Evolutionary conservation across 148 eudicot species (phyloP), one percentile per base, ranked within the genome.

Genomic region (Heliosperma pusillum): DNA sequence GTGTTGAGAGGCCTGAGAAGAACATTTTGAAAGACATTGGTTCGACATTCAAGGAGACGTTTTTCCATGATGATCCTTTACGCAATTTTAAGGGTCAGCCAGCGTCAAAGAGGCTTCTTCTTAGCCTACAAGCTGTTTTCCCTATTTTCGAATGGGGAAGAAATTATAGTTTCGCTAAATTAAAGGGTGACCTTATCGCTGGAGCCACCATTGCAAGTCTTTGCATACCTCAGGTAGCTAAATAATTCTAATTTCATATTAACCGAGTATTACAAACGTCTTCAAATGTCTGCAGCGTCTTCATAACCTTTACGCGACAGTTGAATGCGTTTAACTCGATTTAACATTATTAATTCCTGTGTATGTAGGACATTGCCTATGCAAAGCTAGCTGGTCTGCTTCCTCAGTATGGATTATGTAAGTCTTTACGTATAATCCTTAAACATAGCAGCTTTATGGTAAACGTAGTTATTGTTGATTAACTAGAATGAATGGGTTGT

Each of bases 201-300:
- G 98, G 98, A n/a, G 80, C 84, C 22, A 93, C 98, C 78, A 93
- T 93, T 72, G 98, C 97, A 0, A 89, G 95, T 78, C 98, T 93
- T 24, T 85, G 89, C 52, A 89, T 93, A 61, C 98, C 98, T 55
- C 98, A 93, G 95, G 97, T 93, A 80, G 70, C 9, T 22, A 13
- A 1, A 8, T 20, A 11, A 7, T 2, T n/a, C n/a, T n/a, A n/a
- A n/a, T n/a, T n/a, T n/a, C n/a, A n/a, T n/a, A n/a, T n/a, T n/a
- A n/a, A n/a, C n/a, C n/a, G n/a, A n/a, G n/a, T n/a, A n/a, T n/a
- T n/a, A n/a, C n/a, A n/a, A n/a, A n/a, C n/a, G n/a, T n/a, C n/a
- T n/a, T n/a, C n/a, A n/a, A n/a, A n/a, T n/a, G n/a, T n/a, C n/a
- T n/a, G n/a, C n/a, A n/a, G n/a, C n/a, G 40, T 33, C 40, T 33